Evolutionary conservation across 2,329 filamentous ascomycete species (phyloP), one percentile per base, ranked within the genome.

Genomic region (Rugonectria rugulosa): DNA sequence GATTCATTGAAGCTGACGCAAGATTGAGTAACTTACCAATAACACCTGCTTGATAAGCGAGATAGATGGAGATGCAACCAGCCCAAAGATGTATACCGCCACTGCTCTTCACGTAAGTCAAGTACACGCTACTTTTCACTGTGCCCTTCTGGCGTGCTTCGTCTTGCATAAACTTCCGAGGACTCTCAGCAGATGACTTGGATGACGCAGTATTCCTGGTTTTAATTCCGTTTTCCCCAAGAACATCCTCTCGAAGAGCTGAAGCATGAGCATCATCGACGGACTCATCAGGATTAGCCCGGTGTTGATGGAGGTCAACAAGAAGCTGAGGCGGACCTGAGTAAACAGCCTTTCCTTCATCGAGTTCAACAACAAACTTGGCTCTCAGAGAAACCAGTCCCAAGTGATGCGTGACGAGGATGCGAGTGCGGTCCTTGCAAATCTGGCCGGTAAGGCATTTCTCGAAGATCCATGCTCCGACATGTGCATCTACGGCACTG

Each of bases 391-490:
- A 79, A 61, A 87, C 88, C 1, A 93, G 79, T 3, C 84, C 83
- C 14, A 92, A 85, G 64, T 93, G 89, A 67, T 94, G 91, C 0
- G 90, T 94, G n/a, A 92, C 90, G 3, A 95, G 74, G 31, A 95
- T 90, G 14, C 90, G 78, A 1, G 91, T 95, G 42, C 91, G 78
- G 0, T 84, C 86, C 12, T 78, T 71, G 53, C 88, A 87, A 5
- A 94, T 79, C 34, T 88, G 83, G 2, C 90, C 90, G 4, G 82
- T 88, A 5, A 93, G 77, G 54, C 88, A 91, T 44, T 88, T 81
- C 59, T 92, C 88, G 58, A 90, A 91, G 31, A 93, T 86, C 64
- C 90, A 88, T 17, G 88, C 83, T 9, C 90, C 90, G 14, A 92
- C 90, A 64, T 92, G 89, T 2, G 89, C 87, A 70, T 95, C 91